Evolutionary conservation across 169 alveolate species (phyloP), one percentile per base, ranked within the genome.

Genomic region (Babesia caballi): DNA sequence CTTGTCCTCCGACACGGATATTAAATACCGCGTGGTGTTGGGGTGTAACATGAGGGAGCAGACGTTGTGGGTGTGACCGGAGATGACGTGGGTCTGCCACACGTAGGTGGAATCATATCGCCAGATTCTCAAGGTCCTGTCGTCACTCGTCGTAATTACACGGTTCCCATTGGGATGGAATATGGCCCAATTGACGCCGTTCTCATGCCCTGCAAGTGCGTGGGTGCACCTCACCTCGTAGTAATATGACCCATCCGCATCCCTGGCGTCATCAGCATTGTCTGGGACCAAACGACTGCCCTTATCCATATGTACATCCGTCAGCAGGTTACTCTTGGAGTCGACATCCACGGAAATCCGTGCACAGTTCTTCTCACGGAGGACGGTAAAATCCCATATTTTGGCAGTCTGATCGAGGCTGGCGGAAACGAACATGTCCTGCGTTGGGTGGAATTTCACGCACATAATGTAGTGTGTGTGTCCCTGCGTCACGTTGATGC

Each of bases 401-500:
- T 98, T 87, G 5, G 96, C 91, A 17, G 98, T 94, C 65, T 96
- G 90, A 85, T 96, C 99, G 60, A 97, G 90, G 66, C 97, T 91
- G 41, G 98, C 92, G 17, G 98, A 93, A 30, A 95, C 94, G 33
- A 97, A 67, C 57, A 94, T 73, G 66, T 96, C 98, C 78, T 94
- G 91, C 33, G 83, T 90, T 17, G 97, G 98, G 74, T 97, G 99
- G 85, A 97, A 97, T 49, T 83, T 83, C 23, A 98, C 96, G 83
- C 97, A 90, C 99, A 97, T 97, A 0, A 97, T 98, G 83, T 97
- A 97, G 84, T 97, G 99, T 61, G 92, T 94, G 82, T 97, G 99
- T 0, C 99, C 99, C 0, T 98, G 92, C 4, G 96, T 77, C 7
- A 91, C 94, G 14, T 90, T 84, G 33, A 91, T 87, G 41, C 95